phyloP scores from a whole-genome alignment of 2,329 filamentous ascomycete species.

The Colletotrichum musicola region DNA sequence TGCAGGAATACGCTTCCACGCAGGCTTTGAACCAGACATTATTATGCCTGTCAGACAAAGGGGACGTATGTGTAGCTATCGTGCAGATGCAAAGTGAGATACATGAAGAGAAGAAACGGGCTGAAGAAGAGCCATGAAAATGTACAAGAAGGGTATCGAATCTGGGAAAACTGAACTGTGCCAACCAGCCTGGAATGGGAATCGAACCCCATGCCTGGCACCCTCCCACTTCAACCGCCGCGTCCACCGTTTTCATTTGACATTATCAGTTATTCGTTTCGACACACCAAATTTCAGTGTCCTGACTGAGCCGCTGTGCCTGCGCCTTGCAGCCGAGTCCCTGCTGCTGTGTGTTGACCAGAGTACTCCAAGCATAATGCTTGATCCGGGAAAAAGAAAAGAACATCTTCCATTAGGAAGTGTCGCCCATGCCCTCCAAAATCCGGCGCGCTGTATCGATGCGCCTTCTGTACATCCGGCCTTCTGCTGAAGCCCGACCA shows the following conservation, averaged over 20 bases:
- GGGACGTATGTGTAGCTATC: slow-evolving; percentile 9
- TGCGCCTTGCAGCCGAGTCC: slow-evolving; percentile 12
- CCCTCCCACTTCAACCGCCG: slow-evolving; percentile 2
- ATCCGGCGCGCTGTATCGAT: slow-evolving; percentile 81
- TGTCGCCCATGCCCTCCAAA: slow-evolving; percentile 75
- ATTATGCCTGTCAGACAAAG: slow-evolving; percentile 2
- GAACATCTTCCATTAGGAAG: slow-evolving; percentile 20
- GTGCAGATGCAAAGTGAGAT: slow-evolving; percentile 2
- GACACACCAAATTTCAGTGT: slow-evolving; percentile 26
- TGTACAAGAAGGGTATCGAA: slow-evolving; percentile 46
- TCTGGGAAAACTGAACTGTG: slow-evolving; percentile 41
- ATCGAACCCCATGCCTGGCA: slow-evolving; percentile 3
- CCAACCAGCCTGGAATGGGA: slow-evolving; percentile 13
- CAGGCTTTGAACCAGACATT: background rate
- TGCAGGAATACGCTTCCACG: too few species aligned
- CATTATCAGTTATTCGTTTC: slow-evolving; percentile 35
- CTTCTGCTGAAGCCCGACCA: slow-evolving; percentile 67
- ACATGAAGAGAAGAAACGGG: slow-evolving; percentile 25
- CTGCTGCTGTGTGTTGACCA: slow-evolving; percentile 6
- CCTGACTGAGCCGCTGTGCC: background rate
- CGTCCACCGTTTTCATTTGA: slow-evolving; percentile 33
- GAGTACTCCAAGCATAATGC: slow-evolving; percentile 12
- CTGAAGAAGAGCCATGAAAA: slow-evolving; percentile 15
- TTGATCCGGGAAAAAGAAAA: slow-evolving; percentile 24
- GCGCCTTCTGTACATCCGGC: slow-evolving; percentile 74